These are phyloP conservation scores for Lactarius hatsudake DNA, from an alignment of 768 basidiomycete genomes.

Conservation along the genomic window DNA sequence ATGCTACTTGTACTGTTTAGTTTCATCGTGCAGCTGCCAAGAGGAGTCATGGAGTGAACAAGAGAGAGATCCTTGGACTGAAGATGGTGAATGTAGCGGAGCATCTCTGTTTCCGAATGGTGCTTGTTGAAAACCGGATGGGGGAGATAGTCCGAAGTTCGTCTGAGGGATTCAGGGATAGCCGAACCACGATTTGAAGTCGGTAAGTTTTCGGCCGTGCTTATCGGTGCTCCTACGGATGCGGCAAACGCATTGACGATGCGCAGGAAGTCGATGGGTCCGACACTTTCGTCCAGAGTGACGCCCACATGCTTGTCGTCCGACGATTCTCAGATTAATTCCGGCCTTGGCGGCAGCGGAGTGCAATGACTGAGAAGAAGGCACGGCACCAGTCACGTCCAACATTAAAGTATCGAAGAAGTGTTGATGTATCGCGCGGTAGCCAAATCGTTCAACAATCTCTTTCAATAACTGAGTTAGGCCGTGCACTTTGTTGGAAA, in stretches of 20 bases:
- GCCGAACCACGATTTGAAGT: constrained; percentile 39
- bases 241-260: constrained; percentile 81
- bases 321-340: constrained; percentile 83
- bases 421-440: constrained; percentile 59
- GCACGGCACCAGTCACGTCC: constrained; percentile 59
- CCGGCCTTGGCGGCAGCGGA: constrained; percentile 55
- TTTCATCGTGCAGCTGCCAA: constrained; percentile 98
- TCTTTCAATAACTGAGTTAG: constrained; percentile 75
- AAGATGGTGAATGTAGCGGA: constrained; percentile 92
- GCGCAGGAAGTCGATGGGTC: constrained; percentile 66
- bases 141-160: constrained; percentile 68
- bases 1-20: constrained; percentile 98
- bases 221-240: constrained; percentile 50
- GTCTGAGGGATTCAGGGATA: constrained; percentile 57
- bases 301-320: constrained; percentile 77
- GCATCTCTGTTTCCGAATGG: constrained; percentile 98
- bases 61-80: constrained; percentile 94
- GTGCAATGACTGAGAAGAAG: constrained; percentile 63
- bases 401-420: constrained; percentile 94
- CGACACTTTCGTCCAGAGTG: constrained; percentile 89
- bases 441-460: constrained; percentile 70
- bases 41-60: constrained; percentile 93
- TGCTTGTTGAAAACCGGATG: constrained; percentile 95
- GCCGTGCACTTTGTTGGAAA: constrained; percentile 88
- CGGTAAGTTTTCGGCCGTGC: constrained; percentile 46